phyloP scores from a whole-genome alignment of 2,329 filamentous ascomycete species.

The Xylariaceae sp. region DNA sequence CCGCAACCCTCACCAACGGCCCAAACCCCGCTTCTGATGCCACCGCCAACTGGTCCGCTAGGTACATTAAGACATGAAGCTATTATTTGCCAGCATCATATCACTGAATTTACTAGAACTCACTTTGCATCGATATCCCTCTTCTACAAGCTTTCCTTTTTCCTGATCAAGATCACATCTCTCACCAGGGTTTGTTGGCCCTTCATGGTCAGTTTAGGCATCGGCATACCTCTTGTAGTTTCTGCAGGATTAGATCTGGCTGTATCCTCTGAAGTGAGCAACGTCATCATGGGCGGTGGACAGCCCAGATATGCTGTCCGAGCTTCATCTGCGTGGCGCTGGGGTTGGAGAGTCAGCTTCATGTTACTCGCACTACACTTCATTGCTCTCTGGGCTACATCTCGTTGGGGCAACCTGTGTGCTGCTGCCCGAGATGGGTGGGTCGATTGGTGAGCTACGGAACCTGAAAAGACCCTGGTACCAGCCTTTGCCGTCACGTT shows the following conservation, averaged over 20 bases:
- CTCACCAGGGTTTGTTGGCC: conserved; percentile 75
- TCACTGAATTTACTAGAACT: conserved; percentile 39
- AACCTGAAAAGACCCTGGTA: background rate
- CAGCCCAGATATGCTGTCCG: conserved; percentile 22
- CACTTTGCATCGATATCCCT: conserved; percentile 45
- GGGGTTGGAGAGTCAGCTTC: conserved; percentile 45
- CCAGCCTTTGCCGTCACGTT: background rate
- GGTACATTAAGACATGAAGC: conserved; percentile 40
- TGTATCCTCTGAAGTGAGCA: conserved; percentile 41
- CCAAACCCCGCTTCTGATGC: conserved; percentile 54
- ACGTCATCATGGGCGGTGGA: conserved; percentile 17
- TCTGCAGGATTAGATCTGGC: conserved; percentile 73
- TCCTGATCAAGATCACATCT: conserved; percentile 71
- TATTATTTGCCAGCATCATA: conserved; percentile 47
- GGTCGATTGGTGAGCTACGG: conserved; percentile 33
- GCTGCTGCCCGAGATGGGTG: conserved; percentile 34
- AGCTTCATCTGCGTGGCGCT: conserved; percentile 33
- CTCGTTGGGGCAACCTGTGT: conserved; percentile 44
- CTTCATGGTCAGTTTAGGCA: conserved; percentile 67
- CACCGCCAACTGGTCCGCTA: conserved; percentile 51
- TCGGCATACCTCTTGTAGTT: conserved; percentile 71
- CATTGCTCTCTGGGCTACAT: conserved; percentile 42
- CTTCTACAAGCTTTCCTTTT: conserved; percentile 63
- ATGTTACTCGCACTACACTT: conserved; percentile 47
- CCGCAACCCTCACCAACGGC: conserved; percentile 27